Evolutionary conservation across 1,284 basidiomycete genomes (phyloP).

Genomic region (Fomes fomentarius): DNA sequence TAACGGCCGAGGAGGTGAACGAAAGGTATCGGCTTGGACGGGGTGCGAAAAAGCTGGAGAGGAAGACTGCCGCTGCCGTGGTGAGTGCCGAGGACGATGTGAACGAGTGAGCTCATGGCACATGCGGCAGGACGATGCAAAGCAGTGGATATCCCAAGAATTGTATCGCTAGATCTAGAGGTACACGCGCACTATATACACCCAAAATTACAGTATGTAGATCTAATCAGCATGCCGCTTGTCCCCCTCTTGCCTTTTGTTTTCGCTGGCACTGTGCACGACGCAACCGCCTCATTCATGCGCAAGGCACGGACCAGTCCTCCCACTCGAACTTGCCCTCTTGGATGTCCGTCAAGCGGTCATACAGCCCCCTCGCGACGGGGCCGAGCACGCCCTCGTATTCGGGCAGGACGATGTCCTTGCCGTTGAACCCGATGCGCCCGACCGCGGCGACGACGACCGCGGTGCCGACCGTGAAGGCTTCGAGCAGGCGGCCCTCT

Average conservation of each 20-base stretch:
- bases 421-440: constrained; percentile 55
- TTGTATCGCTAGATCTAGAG: constrained; percentile 1
- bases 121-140: neutral
- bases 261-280: constrained; percentile 18
- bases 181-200: constrained; percentile 7
- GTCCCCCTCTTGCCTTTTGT: neutral
- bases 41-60: constrained; percentile 42
- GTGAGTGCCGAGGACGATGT: constrained; percentile 6
- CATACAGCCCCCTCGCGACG: constrained; percentile 59
- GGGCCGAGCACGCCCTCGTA: constrained; percentile 54
- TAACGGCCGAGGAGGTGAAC: constrained; percentile 75
- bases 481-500: constrained; percentile 63
- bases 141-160: neutral
- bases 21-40: constrained; percentile 76
- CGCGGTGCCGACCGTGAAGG: constrained; percentile 76
- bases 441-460: constrained; percentile 63
- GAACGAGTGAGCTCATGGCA: constrained; percentile 18
- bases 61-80: constrained; percentile 6
- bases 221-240: neutral
- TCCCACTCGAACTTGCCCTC: constrained; percentile 59
- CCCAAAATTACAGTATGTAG: constrained; percentile 10
- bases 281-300: constrained; percentile 22
- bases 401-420: constrained; percentile 53
- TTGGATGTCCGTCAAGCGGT: constrained; percentile 66
- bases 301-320: constrained; percentile 54